Evolutionary conservation across 768 basidiomycete species (phyloP), one percentile per base, ranked within the genome.

Genomic region (Boletales sp.): DNA sequence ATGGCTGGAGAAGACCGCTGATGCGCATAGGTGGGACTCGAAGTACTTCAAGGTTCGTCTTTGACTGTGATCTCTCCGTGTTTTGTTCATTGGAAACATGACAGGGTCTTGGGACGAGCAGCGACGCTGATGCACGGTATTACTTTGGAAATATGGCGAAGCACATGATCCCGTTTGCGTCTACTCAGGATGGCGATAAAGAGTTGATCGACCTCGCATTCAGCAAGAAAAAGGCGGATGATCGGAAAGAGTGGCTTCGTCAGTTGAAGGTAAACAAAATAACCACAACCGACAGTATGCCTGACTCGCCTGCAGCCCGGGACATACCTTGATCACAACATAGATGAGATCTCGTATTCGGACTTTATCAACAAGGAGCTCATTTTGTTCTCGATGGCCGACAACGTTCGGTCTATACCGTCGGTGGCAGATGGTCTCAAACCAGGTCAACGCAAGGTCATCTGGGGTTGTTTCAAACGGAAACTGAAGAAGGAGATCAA

Each of bases 151-250:
- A 89, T 60, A 94, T 98, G 82, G 76, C 77, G 62, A 94, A 88
- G 63, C 97, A 99, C 63, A 87, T 95, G 79, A 90, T 99, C 48
- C 89, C 92, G 0, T 98, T 99, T 71, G 79, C 87, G 3, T 71
- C 83, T 4, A 84, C 83, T 4, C 82, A 88, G 61, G 79, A 85
- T 0, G 93, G 86, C 3, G 97, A 98, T 57, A 83, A 82, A 40
- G 85, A 84, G 8, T 77, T 97, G 32, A 95, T 99, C 52, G 97
- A 99, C 36, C 84, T 99, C 48, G 97, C 97, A 0, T 99, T 99
- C 77, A 97, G 92, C 75, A 99, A 98, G 82, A 98, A 97, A 78
- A 97, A 95, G 64, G 90, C 94, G 0, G 97, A 99, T 52, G 94
- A 97, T 3, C 86, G 97, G 45, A 98, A 99, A 68, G 97, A 99